phyloP scores from a whole-genome alignment of 768 basidiomycete species.

The Vararia minispora region DNA sequence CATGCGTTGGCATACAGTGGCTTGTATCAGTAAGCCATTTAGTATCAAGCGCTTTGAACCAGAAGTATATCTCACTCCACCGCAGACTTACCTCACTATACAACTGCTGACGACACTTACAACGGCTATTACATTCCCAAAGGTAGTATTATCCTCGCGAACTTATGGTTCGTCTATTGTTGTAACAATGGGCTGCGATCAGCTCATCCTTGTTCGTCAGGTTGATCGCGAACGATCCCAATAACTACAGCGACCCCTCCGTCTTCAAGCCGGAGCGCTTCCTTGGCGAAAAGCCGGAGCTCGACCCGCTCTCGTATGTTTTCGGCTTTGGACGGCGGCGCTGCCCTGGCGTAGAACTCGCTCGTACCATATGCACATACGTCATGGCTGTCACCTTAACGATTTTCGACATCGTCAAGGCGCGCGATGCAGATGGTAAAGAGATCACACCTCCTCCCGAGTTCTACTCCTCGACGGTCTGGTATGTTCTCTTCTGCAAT shows the following conservation, averaged over 20 bases:
- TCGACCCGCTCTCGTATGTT: slow-evolving; percentile 8
- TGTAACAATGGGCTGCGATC: background rate
- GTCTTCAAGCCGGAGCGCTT: slow-evolving; percentile 13
- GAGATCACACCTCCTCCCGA: slow-evolving; percentile 1
- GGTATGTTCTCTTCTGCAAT: background rate
- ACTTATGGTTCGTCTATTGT: slow-evolving; percentile 12
- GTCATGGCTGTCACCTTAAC: slow-evolving; percentile 5
- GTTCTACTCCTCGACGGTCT: slow-evolving; percentile 6
- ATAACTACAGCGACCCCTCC: slow-evolving; percentile 9
- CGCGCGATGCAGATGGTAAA: background rate
- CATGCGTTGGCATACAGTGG: slow-evolving; percentile 16
- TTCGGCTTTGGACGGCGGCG: slow-evolving; percentile 11
- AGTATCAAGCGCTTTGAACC: background rate
- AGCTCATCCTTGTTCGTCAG: background rate
- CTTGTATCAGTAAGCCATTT: slow-evolving; percentile 9
- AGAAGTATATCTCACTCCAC: background rate
- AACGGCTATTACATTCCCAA: slow-evolving; percentile 15
- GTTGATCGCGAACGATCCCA: slow-evolving; percentile 6
- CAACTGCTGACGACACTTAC: slow-evolving; percentile 13
- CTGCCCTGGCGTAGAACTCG: slow-evolving; percentile 4
- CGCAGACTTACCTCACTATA: slow-evolving; percentile 4
- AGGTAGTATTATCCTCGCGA: slow-evolving; percentile 12
- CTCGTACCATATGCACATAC: slow-evolving; percentile 1
- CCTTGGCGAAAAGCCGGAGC: slow-evolving; percentile 1
- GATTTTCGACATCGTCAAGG: slow-evolving; percentile 2